These are phyloP conservation scores for Penicillium italicum DNA, from an alignment of 2,329 filamentous ascomycete genomes.

Conservation along the genomic window DNA sequence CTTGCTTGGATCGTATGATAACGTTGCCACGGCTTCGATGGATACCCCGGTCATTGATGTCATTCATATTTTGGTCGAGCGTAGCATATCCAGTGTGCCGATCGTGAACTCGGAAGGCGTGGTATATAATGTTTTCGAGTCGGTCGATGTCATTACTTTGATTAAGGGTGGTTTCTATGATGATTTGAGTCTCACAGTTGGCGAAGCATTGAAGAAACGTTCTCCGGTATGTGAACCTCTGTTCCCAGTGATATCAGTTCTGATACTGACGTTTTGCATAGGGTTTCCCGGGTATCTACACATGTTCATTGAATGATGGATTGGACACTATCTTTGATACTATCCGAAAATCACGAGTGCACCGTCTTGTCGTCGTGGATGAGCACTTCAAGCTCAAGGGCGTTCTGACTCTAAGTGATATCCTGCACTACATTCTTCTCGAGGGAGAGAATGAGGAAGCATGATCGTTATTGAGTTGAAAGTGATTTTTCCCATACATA, in stretches of 20 bases:
- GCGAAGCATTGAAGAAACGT: slow-evolving; percentile 81
- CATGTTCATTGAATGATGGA: slow-evolving; percentile 84
- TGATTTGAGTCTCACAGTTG: slow-evolving; percentile 78
- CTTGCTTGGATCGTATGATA: slow-evolving; percentile 75
- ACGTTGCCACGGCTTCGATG: slow-evolving; percentile 82
- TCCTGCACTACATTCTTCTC: slow-evolving; percentile 88
- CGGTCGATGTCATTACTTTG: slow-evolving; percentile 92
- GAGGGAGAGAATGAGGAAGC: slow-evolving; percentile 65
- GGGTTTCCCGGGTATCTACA: slow-evolving; percentile 96
- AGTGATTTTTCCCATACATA: slow-evolving; percentile 21
- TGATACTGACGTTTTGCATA: slow-evolving; percentile 27
- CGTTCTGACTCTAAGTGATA: slow-evolving; percentile 90
- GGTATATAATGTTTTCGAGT: slow-evolving; percentile 94
- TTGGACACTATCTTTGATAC: slow-evolving; percentile 96
- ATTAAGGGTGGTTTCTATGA: slow-evolving; percentile 94
- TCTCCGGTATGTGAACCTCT: slow-evolving; percentile 58
- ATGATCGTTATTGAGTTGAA: slow-evolving; percentile 20
- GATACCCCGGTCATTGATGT: slow-evolving; percentile 87
- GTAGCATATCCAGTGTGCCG: slow-evolving; percentile 91
- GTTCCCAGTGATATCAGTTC: neutral
- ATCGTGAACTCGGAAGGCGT: slow-evolving; percentile 76
- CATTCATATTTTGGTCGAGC: slow-evolving; percentile 86
- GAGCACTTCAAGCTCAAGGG: slow-evolving; percentile 82
- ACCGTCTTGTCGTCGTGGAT: slow-evolving; percentile 88
- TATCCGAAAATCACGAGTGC: slow-evolving; percentile 88